These are phyloP conservation scores for Ceratopteris richardii DNA, from an alignment of 75 land plant species.

Conservation along the genomic window DNA sequence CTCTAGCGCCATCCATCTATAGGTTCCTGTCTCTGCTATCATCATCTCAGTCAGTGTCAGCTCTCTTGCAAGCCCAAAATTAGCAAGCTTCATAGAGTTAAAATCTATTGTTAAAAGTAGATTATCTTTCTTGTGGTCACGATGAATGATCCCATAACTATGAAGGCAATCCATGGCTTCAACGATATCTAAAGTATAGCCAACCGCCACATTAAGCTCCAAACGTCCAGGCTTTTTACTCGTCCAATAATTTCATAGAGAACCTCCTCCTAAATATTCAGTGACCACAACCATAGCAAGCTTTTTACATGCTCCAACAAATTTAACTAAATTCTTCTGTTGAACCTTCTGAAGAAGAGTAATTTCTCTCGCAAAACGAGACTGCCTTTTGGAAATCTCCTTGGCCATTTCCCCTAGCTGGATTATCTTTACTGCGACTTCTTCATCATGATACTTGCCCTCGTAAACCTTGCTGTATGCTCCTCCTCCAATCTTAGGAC, in stretches of 20 bases:
- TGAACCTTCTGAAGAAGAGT: slow-evolving; percentile 20
- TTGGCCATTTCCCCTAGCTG: slow-evolving; percentile 21
- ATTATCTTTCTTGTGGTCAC: slow-evolving; percentile 56
- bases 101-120: slow-evolving; percentile 77
- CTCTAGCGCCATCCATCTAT: slow-evolving; percentile 97
- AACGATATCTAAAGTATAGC: slow-evolving; percentile 25
- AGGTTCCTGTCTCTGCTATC: slow-evolving; percentile 98
- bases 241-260: slow-evolving; percentile 21
- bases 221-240: slow-evolving; percentile 10
- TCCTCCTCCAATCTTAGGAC: slow-evolving; percentile 38
- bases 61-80: slow-evolving; percentile 92
- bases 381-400: slow-evolving; percentile 18
- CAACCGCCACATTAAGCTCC: slow-evolving; percentile 15
- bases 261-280: slow-evolving; percentile 18
- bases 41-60: slow-evolving; percentile 92
- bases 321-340: slow-evolving; percentile 31
- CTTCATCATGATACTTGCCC: slow-evolving; percentile 25
- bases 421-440: slow-evolving; percentile 22
- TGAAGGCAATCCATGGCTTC: slow-evolving; percentile 34
- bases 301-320: slow-evolving; percentile 28
- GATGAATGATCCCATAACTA: slow-evolving; percentile 26
- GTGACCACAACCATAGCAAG: slow-evolving; percentile 26
- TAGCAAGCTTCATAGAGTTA: slow-evolving; percentile 71
- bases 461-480: slow-evolving; percentile 40
- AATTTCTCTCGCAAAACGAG: slow-evolving; percentile 30